These are phyloP conservation scores for Russula olivacea DNA, from an alignment of 768 basidiomycete species.

Conservation along the genomic window DNA sequence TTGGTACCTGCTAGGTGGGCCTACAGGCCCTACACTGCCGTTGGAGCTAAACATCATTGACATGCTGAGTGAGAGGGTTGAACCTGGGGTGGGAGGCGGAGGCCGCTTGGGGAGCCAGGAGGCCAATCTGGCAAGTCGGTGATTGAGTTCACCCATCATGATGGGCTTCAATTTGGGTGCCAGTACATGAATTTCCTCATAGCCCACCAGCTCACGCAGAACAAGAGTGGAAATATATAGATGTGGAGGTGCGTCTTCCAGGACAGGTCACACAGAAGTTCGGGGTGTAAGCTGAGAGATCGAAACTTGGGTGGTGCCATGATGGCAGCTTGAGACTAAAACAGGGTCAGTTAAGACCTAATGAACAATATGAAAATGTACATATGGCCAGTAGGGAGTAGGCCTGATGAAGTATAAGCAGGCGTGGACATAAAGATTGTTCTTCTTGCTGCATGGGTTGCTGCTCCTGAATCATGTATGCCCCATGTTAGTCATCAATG, in stretches of 20 bases:
- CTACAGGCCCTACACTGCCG: too few species aligned
- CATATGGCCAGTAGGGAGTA: conserved; percentile 96
- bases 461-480: conserved; percentile 97
- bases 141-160: conserved; percentile 58
- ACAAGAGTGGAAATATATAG: too few species aligned
- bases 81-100: too few species aligned
- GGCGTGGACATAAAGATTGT: conserved; percentile 91
- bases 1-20: too few species aligned
- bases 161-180: conserved; percentile 75
- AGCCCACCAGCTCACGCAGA: too few species aligned
- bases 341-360: conserved; percentile 1
- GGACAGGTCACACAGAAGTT: too few species aligned
- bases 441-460: conserved; percentile 93
- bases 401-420: conserved; percentile 97
- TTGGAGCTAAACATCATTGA: too few species aligned
- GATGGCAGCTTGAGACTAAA: conserved; percentile 83
- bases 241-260: too few species aligned
- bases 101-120: too few species aligned
- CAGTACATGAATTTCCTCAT: conserved; percentile 96
- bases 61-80: too few species aligned
- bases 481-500: conserved; percentile 93
- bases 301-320: too few species aligned
- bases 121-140: conserved; percentile 75
- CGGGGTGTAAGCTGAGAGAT: too few species aligned
- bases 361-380: conserved; percentile 40